phyloP scores from a whole-genome alignment of 208 protist genomes.

The Trichomonas vaginalis region DNA sequence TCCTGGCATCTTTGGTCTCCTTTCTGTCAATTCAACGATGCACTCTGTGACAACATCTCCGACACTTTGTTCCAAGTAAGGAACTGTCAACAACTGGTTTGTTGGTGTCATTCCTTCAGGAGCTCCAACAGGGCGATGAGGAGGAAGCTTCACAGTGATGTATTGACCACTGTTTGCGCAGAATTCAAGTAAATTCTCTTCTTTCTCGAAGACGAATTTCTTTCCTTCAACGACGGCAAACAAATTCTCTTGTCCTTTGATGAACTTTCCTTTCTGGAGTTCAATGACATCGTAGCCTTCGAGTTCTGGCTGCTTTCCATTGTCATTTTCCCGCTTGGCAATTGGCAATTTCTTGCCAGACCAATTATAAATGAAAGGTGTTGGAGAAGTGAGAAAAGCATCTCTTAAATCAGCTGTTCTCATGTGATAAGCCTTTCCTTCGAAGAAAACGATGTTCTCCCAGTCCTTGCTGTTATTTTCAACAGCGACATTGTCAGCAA shows the following conservation, averaged over 20 bases:
- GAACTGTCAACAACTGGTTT: neutral
- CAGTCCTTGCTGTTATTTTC: neutral
- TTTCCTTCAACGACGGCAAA: neutral
- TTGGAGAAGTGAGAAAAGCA: neutral
- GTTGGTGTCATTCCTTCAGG: neutral
- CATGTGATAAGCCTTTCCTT: neutral
- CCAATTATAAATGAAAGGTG: neutral
- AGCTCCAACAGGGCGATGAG: neutral
- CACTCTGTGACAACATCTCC: conserved; percentile 6
- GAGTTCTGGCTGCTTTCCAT: neutral
- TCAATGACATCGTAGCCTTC: conserved; percentile 10
- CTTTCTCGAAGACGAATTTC: neutral
- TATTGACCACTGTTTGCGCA: neutral
- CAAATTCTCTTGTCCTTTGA: neutral
- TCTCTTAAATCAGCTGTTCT: neutral
- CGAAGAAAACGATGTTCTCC: conserved; percentile 1
- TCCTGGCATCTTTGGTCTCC: neutral
- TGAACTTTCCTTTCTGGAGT: neutral
- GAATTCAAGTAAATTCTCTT: neutral
- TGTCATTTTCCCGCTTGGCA: neutral
- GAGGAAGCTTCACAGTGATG: neutral
- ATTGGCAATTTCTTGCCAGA: neutral
- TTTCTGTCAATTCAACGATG: neutral
- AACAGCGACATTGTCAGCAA: neutral
- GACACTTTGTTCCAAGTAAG: neutral